phyloP scores from a whole-genome alignment of 768 basidiomycete species.

The Phlebiopsis flavidoalba region DNA sequence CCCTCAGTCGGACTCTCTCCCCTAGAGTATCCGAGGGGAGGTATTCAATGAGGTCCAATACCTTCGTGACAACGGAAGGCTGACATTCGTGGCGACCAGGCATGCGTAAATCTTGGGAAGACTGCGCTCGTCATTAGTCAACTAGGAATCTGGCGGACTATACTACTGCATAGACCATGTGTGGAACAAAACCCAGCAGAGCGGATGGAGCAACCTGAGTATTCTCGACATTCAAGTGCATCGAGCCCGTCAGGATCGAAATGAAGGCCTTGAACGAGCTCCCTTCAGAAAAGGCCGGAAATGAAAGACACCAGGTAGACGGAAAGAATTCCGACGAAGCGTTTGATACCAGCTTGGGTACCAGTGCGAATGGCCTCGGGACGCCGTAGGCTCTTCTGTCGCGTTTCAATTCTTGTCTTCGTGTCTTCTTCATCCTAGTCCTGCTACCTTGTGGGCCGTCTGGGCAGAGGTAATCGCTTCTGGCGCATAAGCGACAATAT shows the following conservation, averaged over 20 bases:
- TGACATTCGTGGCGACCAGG: constrained; percentile 78
- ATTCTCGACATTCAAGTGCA: constrained; percentile 73
- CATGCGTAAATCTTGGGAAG: constrained; percentile 81
- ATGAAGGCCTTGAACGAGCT: constrained; percentile 70
- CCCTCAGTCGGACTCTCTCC: constrained; percentile 41
- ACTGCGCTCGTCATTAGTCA: constrained; percentile 57
- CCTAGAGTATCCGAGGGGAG: constrained; percentile 56
- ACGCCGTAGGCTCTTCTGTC: constrained; percentile 21
- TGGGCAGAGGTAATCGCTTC: constrained; percentile 34
- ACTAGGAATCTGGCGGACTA: constrained; percentile 62
- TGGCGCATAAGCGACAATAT: constrained; percentile 66
- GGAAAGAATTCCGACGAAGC: constrained; percentile 88
- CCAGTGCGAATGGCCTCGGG: constrained; percentile 47
- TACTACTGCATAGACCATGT: constrained; percentile 61
- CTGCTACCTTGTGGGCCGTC: constrained; percentile 29
- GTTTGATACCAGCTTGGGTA: constrained; percentile 79
- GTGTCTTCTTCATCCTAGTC: constrained; percentile 29
- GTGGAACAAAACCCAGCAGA: constrained; percentile 78
- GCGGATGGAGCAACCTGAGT: constrained; percentile 90
- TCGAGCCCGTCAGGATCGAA: constrained; percentile 78
- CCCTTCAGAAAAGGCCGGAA: constrained; percentile 64
- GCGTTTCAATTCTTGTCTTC: constrained; percentile 32
- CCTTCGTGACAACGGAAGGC: constrained; percentile 68
- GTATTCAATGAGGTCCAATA: constrained; percentile 83
- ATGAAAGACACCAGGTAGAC: constrained; percentile 64